Evolutionary conservation across 305 asterid genomes (phyloP).

Genomic region (Rubia tinctorum): DNA sequence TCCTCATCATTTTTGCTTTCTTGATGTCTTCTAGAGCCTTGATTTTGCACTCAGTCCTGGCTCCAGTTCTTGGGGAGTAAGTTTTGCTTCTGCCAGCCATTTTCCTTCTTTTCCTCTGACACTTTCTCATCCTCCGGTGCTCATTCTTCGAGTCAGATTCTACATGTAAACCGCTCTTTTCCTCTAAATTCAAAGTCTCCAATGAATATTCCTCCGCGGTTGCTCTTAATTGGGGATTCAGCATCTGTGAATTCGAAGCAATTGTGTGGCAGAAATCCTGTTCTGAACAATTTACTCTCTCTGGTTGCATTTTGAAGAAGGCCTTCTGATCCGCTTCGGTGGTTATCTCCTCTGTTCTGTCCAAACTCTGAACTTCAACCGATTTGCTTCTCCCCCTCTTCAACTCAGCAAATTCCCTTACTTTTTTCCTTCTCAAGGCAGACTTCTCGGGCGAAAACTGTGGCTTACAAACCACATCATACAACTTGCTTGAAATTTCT

Average conservation of each 20-base stretch:
- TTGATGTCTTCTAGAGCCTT: constrained; percentile 54
- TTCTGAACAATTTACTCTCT: constrained; percentile 17
- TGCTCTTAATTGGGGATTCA: constrained; percentile 19
- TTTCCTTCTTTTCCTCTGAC: constrained; percentile 35
- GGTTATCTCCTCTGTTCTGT: constrained; percentile 21
- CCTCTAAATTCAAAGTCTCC: constrained; percentile 23
- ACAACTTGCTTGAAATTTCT: constrained; percentile 26
- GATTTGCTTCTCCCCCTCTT: constrained; percentile 3
- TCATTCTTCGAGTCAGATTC: constrained; percentile 23
- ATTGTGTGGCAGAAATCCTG: constrained; percentile 16
- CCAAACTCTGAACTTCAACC: constrained; percentile 22
- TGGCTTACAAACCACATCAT: constrained; percentile 31
- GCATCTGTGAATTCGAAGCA: constrained; percentile 20
- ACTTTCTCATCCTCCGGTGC: constrained; percentile 22
- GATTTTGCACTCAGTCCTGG: constrained; percentile 53
- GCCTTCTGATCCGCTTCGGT: constrained; percentile 23
- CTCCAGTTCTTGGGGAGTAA: constrained; percentile 9
- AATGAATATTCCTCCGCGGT: constrained; percentile 23
- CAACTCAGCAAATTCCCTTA: constrained; percentile 14
- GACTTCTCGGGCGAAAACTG: constrained; percentile 16
- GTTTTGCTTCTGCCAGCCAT: constrained; percentile 15
- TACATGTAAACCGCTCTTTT: constrained; percentile 14
- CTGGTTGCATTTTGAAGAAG: constrained; percentile 30
- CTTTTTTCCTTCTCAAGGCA: constrained; percentile 21
- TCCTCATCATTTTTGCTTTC: constrained; percentile 42